Percentiles rank a stretch among this genome's conserved stretches.
These are phyloP conservation scores for Hyparrhenia diplandra DNA, from an alignment of 176 grass and related monocot species.

Conservation along the genomic window DNA sequence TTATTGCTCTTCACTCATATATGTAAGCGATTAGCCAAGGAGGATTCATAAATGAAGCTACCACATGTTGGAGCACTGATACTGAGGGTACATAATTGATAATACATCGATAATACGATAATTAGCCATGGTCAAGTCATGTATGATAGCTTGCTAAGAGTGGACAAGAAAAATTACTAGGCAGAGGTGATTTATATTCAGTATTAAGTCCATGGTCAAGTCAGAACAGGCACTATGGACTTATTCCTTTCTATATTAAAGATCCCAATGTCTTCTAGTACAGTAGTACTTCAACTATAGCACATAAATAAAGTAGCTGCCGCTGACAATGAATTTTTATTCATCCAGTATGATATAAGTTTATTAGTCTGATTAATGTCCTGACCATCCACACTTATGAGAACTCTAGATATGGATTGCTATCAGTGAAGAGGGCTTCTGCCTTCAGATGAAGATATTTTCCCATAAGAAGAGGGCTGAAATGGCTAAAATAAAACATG, in stretches of 20 bases:
- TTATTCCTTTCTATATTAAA: not conserved
- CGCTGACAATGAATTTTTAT: not conserved
- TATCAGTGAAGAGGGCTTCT: slow-evolving; percentile 4
- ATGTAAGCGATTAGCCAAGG: not conserved
- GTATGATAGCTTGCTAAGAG: not conserved
- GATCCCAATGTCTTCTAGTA: not conserved
- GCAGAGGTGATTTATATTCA: slow-evolving; percentile 1
- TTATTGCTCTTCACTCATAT: not conserved
- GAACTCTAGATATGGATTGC: not conserved
- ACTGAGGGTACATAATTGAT: not conserved
- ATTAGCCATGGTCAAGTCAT: no score
- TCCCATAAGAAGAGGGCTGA: not conserved
- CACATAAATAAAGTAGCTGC: not conserved
- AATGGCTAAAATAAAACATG: not conserved
- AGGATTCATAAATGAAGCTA: not conserved
- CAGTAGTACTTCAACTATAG: not conserved
- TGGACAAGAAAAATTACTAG: not conserved
- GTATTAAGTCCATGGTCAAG: not conserved
- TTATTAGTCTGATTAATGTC: not conserved
- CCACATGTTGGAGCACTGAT: not conserved
- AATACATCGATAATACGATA: not conserved
- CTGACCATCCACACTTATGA: not conserved
- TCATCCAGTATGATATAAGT: not conserved
- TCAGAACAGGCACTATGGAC: not conserved
- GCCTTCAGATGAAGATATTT: slow-evolving; percentile 2